These are phyloP conservation scores for Malassezia restricta DNA, from an alignment of 1,284 basidiomycete species.

Conservation along the genomic window DNA sequence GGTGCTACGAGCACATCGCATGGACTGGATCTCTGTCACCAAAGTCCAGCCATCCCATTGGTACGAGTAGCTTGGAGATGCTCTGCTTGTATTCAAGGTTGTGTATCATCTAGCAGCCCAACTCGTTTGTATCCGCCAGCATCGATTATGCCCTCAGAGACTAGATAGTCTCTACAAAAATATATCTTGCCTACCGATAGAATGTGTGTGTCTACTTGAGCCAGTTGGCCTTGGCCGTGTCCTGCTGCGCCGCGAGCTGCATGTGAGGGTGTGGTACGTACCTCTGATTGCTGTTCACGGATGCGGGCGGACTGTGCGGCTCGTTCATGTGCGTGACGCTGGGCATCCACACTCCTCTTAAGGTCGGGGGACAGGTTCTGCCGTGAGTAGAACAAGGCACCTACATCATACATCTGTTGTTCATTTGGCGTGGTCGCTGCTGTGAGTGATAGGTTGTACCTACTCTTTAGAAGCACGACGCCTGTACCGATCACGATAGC, in stretches of 20 bases:
- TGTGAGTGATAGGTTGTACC: background rate
- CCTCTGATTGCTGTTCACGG: constrained; percentile 1
- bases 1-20: background rate
- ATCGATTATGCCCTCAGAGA: constrained; percentile 10
- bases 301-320: background rate
- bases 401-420: constrained; percentile 12
- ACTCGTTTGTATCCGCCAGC: constrained; percentile 7
- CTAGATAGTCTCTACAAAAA: constrained; percentile 5
- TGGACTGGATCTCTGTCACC: background rate
- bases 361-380: constrained; percentile 15
- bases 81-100: background rate
- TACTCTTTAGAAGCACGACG: constrained; percentile 6
- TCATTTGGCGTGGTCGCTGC: constrained; percentile 6
- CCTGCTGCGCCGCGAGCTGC: constrained; percentile 10
- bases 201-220: background rate
- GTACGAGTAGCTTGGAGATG: too few relatives aligned
- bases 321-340: background rate
- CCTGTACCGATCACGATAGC: constrained; percentile 8
- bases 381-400: background rate
- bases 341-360: constrained; percentile 6
- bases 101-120: background rate
- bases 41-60: too few relatives aligned
- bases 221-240: constrained; percentile 11
- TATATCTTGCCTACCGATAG: constrained; percentile 4
- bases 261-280: background rate